Conservation (phyloP, 345 rosid species). For the Aquilaria malaccensis region DNA sequence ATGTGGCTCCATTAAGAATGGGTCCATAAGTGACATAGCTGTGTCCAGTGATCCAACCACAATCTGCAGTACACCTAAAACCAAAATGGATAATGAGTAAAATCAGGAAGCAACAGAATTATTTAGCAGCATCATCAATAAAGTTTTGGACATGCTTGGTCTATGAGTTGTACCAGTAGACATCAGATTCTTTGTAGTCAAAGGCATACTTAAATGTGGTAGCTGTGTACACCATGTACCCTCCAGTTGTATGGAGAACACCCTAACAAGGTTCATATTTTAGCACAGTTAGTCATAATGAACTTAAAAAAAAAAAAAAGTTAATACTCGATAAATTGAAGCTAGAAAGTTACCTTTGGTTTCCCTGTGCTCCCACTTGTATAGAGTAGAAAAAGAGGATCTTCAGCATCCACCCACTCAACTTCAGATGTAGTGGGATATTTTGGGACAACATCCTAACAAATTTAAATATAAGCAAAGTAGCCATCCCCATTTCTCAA, state of each 20-base stretch:
- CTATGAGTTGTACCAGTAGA: slow-evolving; percentile 64
- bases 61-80: slow-evolving; percentile 97
- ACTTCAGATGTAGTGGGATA: slow-evolving; percentile 79
- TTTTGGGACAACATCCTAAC: slow-evolving; percentile 72
- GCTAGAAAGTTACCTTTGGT: slow-evolving; percentile 62
- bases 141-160: slow-evolving; percentile 7
- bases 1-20: slow-evolving; percentile 88
- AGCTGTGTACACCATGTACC: slow-evolving; percentile 94
- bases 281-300: slow-evolving; percentile 3
- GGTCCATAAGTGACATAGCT: slow-evolving; percentile 99
- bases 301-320: slow-evolving; percentile 3
- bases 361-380: slow-evolving; percentile 99
- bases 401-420: slow-evolving; percentile 99
- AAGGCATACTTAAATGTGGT: slow-evolving; percentile 97
- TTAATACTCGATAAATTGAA: slow-evolving; percentile 2
- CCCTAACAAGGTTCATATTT: slow-evolving; percentile 47
- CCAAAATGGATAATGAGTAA: slow-evolving; percentile 5
- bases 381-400: slow-evolving; percentile 88
- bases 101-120: background rate
- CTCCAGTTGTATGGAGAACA: slow-evolving; percentile 96
- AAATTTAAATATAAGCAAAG: no score
- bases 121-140: slow-evolving; percentile 6
- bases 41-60: slow-evolving; percentile 99
- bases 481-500: no score
- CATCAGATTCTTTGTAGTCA: slow-evolving; percentile 85